Evolutionary conservation across 257 asterid genomes (phyloP).

Genomic region (Nyctanthes arbortristis): DNA sequence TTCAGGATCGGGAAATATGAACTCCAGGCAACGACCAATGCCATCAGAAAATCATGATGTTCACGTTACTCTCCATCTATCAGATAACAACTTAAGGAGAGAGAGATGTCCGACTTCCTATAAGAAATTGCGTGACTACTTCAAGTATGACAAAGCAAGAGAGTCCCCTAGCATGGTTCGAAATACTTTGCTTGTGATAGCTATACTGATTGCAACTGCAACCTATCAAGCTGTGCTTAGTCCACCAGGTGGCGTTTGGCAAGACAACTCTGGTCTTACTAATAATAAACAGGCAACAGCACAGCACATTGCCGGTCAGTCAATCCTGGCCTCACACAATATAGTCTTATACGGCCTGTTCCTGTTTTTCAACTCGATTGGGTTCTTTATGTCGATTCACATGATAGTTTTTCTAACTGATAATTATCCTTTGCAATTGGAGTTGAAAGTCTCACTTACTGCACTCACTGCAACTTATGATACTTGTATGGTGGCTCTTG

Average conservation of each 20-base stretch:
- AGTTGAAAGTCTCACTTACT: no score
- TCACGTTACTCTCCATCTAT: background rate
- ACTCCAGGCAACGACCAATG: no score
- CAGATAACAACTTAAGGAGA: background rate
- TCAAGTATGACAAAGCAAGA: conserved; percentile 28
- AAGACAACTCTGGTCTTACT: conserved; percentile 27
- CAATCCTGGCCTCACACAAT: no score
- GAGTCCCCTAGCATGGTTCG: conserved; percentile 43
- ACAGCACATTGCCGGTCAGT: conserved; percentile 39
- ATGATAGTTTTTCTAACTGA: no score
- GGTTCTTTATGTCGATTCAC: no score
- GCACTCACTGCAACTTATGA: no score
- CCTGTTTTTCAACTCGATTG: no score
- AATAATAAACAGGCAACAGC: background rate
- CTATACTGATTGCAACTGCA: conserved; percentile 44
- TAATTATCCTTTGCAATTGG: no score
- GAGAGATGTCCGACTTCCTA: conserved; percentile 17
- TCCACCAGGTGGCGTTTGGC: conserved; percentile 70
- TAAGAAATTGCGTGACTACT: conserved; percentile 27
- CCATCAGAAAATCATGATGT: no score
- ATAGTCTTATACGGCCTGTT: no score
- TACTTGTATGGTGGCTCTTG: no score
- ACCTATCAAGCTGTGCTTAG: conserved; percentile 56
- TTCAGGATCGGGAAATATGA: no score
- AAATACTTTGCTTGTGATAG: conserved; percentile 38